Percentiles rank a stretch among this genome's conserved stretches.
Conservation (phyloP, 2,329 filamentous ascomycete genomes). For the Ampelomyces quisqualis region DNA sequence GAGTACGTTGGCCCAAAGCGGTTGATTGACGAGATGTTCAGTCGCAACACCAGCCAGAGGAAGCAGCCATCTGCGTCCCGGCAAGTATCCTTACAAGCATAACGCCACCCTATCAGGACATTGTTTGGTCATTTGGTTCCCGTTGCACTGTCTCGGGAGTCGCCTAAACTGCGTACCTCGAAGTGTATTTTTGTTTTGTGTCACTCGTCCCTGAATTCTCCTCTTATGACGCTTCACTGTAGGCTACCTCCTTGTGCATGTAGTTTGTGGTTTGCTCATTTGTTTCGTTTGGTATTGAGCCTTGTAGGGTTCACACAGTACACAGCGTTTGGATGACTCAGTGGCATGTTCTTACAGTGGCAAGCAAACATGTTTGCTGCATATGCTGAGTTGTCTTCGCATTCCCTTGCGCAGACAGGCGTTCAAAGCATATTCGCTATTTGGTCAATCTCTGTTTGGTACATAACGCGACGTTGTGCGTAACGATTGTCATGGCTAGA, state of each 20-base stretch:
- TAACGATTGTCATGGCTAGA: slow-evolving; percentile 18
- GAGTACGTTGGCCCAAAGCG: slow-evolving; percentile 64
- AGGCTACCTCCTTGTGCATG: slow-evolving; percentile 1
- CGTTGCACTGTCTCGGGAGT: slow-evolving; percentile 11
- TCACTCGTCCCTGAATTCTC: slow-evolving; percentile 26
- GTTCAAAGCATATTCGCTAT: slow-evolving; percentile 1
- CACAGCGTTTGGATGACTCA: slow-evolving; percentile 5
- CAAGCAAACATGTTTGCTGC: slow-evolving; percentile 21
- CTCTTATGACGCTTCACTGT: slow-evolving; percentile 21
- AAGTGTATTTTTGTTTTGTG: slow-evolving; percentile 29
- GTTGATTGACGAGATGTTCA: slow-evolving; percentile 65
- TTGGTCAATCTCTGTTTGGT: slow-evolving; percentile 11
- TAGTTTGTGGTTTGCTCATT: slow-evolving; percentile 11
- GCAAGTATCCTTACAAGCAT: slow-evolving; percentile 18
- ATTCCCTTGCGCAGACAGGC: not conserved
- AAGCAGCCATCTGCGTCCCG: slow-evolving; percentile 33
- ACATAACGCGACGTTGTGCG: slow-evolving; percentile 2
- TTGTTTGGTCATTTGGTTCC: slow-evolving; percentile 19
- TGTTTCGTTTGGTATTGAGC: slow-evolving; percentile 20
- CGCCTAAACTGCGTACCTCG: slow-evolving; percentile 16
- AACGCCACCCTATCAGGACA: slow-evolving; percentile 5
- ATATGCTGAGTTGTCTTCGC: slow-evolving; percentile 12
- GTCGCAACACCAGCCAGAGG: slow-evolving; percentile 44
- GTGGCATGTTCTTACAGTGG: slow-evolving; percentile 22
- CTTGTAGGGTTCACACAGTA: slow-evolving; percentile 9